Evolutionary conservation across 768 basidiomycete genomes (phyloP), one percentile per base, ranked within the genome.

Genomic region (Tylopilus subfusipes): DNA sequence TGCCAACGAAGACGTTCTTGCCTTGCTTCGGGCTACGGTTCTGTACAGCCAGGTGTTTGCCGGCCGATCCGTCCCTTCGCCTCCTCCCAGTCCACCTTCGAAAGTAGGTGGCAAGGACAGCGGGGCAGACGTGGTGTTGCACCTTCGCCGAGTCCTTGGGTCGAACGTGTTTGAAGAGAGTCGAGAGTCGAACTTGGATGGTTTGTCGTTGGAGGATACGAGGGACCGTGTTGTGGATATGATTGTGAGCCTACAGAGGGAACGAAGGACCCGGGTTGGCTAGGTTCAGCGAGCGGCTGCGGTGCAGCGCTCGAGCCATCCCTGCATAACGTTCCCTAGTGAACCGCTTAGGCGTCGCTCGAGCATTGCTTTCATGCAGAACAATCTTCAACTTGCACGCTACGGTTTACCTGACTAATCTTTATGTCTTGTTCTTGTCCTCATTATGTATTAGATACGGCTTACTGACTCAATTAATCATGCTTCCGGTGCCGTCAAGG

Each of bases 151-250:
- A 14, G 78, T 76, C 30, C 72, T 91, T 36, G 88, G 84, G 22
- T 75, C 73, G 34, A 69, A 66, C 22, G 79, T 78, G 48, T 82
- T 83, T 62, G 74, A 73, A 29, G 62, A 65, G 38, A 58, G 65
- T 29, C 47, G 51, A 31, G 65, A 60, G 21, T 53, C 54, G 22
- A 58, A 48, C 18, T 30, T 39, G 36, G 57, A 58, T 46, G 62
- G 57, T 68, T 51, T 79, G 75, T 67, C 68, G 25, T 66, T 90
- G 50, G 89, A 91, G 67, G 88, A 90, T 55, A 88, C 88, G 44
- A 76, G 84, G 53, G 90, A 91, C 68, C 72, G 77, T n/a, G 84
- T 83, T 33, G 86, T 90, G 44, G 90, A 92, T 72, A 75, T 85
- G 75, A 75, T 90, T 44, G 76, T 79, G 4, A 73, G 72, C 50